phyloP scores from a whole-genome alignment of 345 rosid species.

The Arabidopsis arenosa region DNA sequence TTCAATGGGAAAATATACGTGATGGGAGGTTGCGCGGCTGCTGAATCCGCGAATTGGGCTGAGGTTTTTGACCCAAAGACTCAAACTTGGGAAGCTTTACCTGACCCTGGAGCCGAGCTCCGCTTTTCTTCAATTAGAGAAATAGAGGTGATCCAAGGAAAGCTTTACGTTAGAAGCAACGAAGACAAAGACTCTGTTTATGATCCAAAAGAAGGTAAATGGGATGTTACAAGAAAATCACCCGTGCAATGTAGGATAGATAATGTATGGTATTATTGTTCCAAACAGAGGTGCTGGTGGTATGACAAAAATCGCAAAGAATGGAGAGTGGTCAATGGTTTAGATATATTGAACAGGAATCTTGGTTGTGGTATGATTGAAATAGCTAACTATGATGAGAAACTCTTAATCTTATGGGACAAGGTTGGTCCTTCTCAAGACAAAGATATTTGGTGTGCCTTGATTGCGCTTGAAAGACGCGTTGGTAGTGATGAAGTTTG shows the following conservation, averaged over 20 bases:
- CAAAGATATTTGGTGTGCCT: neutral
- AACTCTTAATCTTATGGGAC: neutral
- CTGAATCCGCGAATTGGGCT: neutral
- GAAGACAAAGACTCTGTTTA: neutral
- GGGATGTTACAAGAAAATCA: neutral
- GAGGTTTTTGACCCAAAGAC: neutral
- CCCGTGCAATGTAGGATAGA: accelerated
- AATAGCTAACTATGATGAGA: neutral
- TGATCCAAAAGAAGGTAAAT: neutral
- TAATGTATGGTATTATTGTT: neutral
- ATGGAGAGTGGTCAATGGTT: neutral
- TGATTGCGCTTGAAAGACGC: neutral
- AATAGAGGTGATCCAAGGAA: neutral
- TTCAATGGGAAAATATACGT: neutral
- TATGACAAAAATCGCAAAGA: neutral
- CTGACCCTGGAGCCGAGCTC: neutral
- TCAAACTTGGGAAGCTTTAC: neutral
- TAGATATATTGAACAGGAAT: neutral
- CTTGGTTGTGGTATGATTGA: neutral
- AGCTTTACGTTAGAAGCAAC: slow-evolving; percentile 3
- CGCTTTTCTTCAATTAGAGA: neutral
- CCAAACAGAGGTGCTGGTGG: neutral
- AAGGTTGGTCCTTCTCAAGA: neutral
- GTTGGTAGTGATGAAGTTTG: neutral
- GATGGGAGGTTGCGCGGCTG: neutral